phyloP scores from a whole-genome alignment of 2,329 filamentous ascomycete species.

The Stagonosporopsis rhizophila region DNA sequence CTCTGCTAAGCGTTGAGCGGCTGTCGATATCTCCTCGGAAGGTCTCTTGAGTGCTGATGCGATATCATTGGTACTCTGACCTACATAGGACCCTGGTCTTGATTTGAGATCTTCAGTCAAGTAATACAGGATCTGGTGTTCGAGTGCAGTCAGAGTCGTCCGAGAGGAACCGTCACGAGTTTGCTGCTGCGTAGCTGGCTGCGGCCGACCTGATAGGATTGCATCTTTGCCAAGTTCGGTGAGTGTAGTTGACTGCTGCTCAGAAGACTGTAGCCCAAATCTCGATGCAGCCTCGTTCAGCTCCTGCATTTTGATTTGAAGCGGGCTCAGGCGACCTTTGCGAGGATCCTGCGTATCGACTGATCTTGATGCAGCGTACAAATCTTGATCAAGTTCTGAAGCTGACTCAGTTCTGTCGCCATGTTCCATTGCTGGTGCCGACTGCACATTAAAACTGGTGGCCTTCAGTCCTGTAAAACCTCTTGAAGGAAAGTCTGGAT shows the following conservation, averaged over 20 bases:
- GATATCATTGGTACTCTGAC: slow-evolving; percentile 16
- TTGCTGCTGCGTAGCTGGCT: background rate
- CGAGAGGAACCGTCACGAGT: background rate
- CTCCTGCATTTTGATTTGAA: slow-evolving; percentile 21
- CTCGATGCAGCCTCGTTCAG: slow-evolving; percentile 13
- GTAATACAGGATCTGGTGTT: slow-evolving; percentile 18
- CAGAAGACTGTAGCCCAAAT: slow-evolving; percentile 1
- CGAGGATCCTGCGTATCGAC: background rate
- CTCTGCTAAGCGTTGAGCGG: slow-evolving; percentile 11
- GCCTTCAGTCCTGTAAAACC: background rate
- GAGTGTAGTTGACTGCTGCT: background rate
- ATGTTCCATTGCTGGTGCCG: background rate
- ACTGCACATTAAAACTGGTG: background rate
- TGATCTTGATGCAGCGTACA: background rate
- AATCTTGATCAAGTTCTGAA: background rate
- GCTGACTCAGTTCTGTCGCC: background rate
- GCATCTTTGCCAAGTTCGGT: background rate
- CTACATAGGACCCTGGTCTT: slow-evolving; percentile 29
- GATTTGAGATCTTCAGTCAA: slow-evolving; percentile 22
- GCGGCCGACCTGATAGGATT: background rate
- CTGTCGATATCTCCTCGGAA: background rate
- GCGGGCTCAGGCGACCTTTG: slow-evolving; percentile 8
- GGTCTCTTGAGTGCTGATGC: slow-evolving; percentile 12
- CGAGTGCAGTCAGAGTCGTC: slow-evolving; percentile 7
- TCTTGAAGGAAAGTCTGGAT: background rate